Evolutionary conservation across 139 green algal species (phyloP).

Genomic region (Limnomonas spitsbergensis): DNA sequence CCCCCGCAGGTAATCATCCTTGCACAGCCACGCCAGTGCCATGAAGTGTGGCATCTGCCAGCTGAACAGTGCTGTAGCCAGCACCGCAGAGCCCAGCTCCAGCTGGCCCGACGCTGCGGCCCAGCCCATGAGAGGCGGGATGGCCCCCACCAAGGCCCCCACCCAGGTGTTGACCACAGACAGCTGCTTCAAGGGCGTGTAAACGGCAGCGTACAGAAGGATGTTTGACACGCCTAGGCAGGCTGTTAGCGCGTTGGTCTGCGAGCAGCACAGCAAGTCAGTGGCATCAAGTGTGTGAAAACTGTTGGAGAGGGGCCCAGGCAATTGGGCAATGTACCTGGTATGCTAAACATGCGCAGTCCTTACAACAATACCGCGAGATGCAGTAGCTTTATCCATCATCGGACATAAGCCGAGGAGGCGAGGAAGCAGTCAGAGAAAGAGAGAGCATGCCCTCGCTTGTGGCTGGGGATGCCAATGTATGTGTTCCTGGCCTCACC

Average conservation of each 20-base stretch:
- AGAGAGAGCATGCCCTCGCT: no score
- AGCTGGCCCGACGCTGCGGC: slow-evolving; percentile 64
- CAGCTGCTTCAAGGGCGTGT: slow-evolving; percentile 96
- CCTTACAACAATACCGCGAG: no score
- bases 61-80: slow-evolving; percentile 88
- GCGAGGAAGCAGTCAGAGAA: no score
- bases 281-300: no score
- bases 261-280: slow-evolving; percentile 22
- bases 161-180: slow-evolving; percentile 86
- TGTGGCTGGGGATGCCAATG: not conserved
- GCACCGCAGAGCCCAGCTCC: slow-evolving; percentile 59
- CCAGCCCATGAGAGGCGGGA: slow-evolving; percentile 98
- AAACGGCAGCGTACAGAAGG: slow-evolving; percentile 88
- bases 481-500: not conserved
- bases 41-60: slow-evolving; percentile 97
- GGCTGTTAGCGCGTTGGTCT: slow-evolving; percentile 84
- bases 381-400: no score
- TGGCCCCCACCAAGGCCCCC: slow-evolving; percentile 92
- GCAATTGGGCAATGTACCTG: no score
- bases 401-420: no score
- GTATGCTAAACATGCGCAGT: no score
- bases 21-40: slow-evolving; percentile 91
- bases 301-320: no score
- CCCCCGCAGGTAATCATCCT: slow-evolving; percentile 81
- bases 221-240: slow-evolving; percentile 91